Conservation (phyloP, 1,139 yeast genomes). For the Wickerhamomyces sp. region DNA sequence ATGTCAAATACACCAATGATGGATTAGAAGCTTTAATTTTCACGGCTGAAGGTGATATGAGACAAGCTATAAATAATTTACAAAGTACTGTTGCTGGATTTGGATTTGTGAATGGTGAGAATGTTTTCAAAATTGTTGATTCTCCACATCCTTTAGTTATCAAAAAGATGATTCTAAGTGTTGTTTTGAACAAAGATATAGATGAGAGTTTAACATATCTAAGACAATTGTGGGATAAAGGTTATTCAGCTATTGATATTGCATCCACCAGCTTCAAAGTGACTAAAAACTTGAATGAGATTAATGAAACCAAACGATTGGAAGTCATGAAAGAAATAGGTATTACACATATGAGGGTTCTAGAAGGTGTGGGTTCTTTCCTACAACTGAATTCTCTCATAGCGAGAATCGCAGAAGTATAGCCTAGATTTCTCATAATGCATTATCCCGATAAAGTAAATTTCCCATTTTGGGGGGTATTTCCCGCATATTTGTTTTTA, state of each 20-base stretch:
- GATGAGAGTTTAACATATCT: conserved; percentile 69
- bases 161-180: conserved; percentile 64
- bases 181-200: conserved; percentile 44
- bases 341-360: conserved; percentile 81
- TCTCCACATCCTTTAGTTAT: conserved; percentile 93
- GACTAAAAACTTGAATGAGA: conserved; percentile 64
- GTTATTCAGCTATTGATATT: conserved; percentile 91
- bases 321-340: conserved; percentile 85
- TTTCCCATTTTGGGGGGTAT: neutral
- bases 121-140: conserved; percentile 93
- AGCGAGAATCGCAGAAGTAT: conserved; percentile 42
- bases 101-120: conserved; percentile 81
- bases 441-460: neutral
- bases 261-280: conserved; percentile 89
- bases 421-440: neutral
- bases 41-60: conserved; percentile 98
- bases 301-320: conserved; percentile 63
- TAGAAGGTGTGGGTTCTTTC: conserved; percentile 89
- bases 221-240: conserved; percentile 71
- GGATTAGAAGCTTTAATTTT: conserved; percentile 93
- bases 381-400: conserved; percentile 82
- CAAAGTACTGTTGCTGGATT: conserved; percentile 95
- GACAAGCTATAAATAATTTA: conserved; percentile 92
- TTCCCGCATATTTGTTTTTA: neutral
- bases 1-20: conserved; percentile 77